Conservation (phyloP, 331 rosid species). For the Quercus tomentella region DNA sequence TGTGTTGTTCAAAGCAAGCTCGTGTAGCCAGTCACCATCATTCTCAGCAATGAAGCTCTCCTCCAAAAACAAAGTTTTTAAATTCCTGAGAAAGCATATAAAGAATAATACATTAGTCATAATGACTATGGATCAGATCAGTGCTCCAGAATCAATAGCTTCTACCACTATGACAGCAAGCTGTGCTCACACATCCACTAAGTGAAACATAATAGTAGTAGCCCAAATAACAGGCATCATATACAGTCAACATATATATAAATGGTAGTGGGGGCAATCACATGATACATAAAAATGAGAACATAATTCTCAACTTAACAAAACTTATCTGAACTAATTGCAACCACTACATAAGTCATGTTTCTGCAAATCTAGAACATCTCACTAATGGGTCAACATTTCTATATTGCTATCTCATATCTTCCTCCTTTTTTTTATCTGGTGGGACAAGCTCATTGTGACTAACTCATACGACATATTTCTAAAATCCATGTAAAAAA, state of each 20-base stretch:
- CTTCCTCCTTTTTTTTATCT: not conserved
- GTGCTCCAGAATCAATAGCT: slow-evolving; percentile 11
- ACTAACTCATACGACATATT: not conserved
- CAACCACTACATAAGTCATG: not conserved
- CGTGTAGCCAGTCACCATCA: slow-evolving; percentile 85
- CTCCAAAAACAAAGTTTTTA: slow-evolving; percentile 78
- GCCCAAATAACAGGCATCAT: not conserved
- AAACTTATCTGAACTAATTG: not conserved
- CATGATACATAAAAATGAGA: not conserved
- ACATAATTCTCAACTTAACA: not conserved
- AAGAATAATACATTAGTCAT: not conserved
- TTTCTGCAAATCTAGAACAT: not conserved
- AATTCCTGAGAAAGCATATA: slow-evolving; percentile 46
- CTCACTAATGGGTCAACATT: not conserved
- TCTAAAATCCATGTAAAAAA: not conserved
- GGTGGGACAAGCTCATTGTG: not conserved
- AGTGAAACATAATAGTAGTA: not conserved
- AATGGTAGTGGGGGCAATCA: not conserved
- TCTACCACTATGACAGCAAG: not conserved
- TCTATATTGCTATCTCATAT: not conserved
- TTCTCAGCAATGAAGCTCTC: slow-evolving; percentile 63
- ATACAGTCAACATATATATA: not conserved
- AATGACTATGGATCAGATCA: not conserved
- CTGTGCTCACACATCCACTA: not conserved
- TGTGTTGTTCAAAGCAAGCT: slow-evolving; percentile 81